A percentile compares a stretch with the other conserved stretches of the same genome.
These are phyloP conservation scores for Cercospora sojina DNA, from an alignment of 2,329 filamentous ascomycete species.

Conservation along the genomic window DNA sequence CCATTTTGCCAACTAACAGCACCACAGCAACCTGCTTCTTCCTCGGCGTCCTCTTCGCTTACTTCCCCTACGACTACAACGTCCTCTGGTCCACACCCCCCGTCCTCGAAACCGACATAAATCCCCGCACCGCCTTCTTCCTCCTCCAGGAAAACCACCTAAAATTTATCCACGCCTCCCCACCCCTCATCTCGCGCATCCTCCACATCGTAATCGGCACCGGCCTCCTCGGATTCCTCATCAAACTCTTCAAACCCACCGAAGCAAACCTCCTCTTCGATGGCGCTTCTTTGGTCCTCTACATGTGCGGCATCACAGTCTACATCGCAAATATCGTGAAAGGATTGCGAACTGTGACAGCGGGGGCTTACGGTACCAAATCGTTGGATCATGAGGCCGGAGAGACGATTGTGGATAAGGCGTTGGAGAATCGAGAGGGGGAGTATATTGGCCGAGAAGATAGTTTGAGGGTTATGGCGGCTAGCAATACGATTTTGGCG, in stretches of 20 bases:
- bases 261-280: slow-evolving; percentile 97
- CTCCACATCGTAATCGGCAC: slow-evolving; percentile 90
- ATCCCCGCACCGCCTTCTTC: slow-evolving; percentile 64
- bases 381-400: slow-evolving; percentile 41
- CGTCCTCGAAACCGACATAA: slow-evolving; percentile 16
- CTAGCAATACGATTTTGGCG: slow-evolving; percentile 94
- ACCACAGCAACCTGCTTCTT: slow-evolving; percentile 79
- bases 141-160: slow-evolving; percentile 86
- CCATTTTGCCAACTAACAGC: not conserved
- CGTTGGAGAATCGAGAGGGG: slow-evolving; percentile 47
- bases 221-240: slow-evolving; percentile 82
- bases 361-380: slow-evolving; percentile 62
- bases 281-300: slow-evolving; percentile 68
- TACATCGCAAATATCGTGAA: slow-evolving; percentile 97
- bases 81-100: slow-evolving; percentile 72
- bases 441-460: slow-evolving; percentile 81
- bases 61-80: slow-evolving; percentile 93
- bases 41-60: slow-evolving; percentile 94
- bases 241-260: slow-evolving; percentile 90
- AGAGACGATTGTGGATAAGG: slow-evolving; percentile 38
- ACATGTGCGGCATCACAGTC: slow-evolving; percentile 83
- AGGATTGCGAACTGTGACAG: slow-evolving; percentile 79
- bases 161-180: slow-evolving; percentile 84
- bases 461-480: slow-evolving; percentile 82
- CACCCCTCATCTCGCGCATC: slow-evolving; percentile 87